These are phyloP conservation scores for Parathielavia appendiculata DNA, from an alignment of 495 filamentous ascomycete genomes.

Conservation along the genomic window DNA sequence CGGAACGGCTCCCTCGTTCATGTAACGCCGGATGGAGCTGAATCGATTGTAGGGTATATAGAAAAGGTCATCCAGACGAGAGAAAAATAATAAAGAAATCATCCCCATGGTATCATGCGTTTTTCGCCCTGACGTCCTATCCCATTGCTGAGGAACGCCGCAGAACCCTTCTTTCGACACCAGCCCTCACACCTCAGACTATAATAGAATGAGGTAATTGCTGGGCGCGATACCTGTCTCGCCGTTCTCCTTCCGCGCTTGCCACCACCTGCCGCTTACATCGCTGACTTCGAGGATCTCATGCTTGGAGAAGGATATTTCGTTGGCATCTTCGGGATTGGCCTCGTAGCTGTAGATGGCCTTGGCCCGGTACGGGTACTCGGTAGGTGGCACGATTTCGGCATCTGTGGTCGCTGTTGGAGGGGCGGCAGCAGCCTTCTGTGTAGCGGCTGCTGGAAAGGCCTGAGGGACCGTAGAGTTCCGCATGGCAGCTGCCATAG, in stretches of 20 bases:
- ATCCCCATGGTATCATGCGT: constrained; percentile 29
- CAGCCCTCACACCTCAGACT: constrained; percentile 29
- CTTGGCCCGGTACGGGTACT: constrained; percentile 96
- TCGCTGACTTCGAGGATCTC: constrained; percentile 96
- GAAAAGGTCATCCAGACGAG: constrained; percentile 27
- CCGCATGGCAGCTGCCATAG: constrained; percentile 46
- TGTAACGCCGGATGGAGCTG: constrained; percentile 23
- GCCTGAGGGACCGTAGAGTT: constrained; percentile 35
- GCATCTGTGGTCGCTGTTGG: constrained; percentile 36
- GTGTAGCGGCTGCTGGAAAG: constrained; percentile 33
- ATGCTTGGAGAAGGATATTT: constrained; percentile 95
- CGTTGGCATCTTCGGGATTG: constrained; percentile 93
- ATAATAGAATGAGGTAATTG: constrained; percentile 97
- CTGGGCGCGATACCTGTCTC: constrained; percentile 96
- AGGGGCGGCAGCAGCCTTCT: constrained; percentile 32
- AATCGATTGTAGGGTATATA: constrained; percentile 31
- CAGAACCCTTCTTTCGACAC: background rate
- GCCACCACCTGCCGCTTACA: constrained; percentile 97
- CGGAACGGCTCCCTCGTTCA: constrained; percentile 4
- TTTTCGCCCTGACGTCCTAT: constrained; percentile 5
- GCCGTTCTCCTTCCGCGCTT: constrained; percentile 89
- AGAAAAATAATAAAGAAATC: constrained; percentile 22
- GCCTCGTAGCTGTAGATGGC: constrained; percentile 98
- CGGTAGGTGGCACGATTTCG: constrained; percentile 75
- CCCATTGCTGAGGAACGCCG: background rate